Conservation (phyloP, 1,139 yeast species). For the Suhomyces maxii region DNA sequence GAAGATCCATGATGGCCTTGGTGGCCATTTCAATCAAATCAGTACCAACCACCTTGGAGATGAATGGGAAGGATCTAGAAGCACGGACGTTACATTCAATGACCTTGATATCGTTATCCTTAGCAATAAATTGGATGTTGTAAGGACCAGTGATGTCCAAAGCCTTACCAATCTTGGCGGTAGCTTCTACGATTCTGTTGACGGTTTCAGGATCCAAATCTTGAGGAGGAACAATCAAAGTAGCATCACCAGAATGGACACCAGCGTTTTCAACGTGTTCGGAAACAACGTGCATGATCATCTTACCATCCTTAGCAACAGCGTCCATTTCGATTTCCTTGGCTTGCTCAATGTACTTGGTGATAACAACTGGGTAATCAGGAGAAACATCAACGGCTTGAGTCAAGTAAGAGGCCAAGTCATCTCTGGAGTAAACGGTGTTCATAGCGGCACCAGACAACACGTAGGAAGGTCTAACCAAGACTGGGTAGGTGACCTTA, state of each 20-base stretch:
- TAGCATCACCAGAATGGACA: slow-evolving; percentile 99
- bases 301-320: slow-evolving; percentile 91
- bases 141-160: slow-evolving; percentile 97
- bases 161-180: slow-evolving; percentile 95
- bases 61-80: slow-evolving; percentile 97
- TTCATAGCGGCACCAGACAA: slow-evolving; percentile 99
- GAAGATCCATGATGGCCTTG: slow-evolving; percentile 89
- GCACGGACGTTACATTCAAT: slow-evolving; percentile 99
- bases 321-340: slow-evolving; percentile 99
- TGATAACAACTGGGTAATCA: slow-evolving; percentile 96
- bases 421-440: slow-evolving; percentile 88
- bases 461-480: slow-evolving; percentile 97
- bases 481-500: slow-evolving; percentile 88
- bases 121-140: slow-evolving; percentile 94
- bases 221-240: slow-evolving; percentile 95
- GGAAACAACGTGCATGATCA: slow-evolving; percentile 96
- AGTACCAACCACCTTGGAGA: slow-evolving; percentile 95
- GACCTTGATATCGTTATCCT: slow-evolving; percentile 90
- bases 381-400: slow-evolving; percentile 98
- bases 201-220: slow-evolving; percentile 92
- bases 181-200: slow-evolving; percentile 86
- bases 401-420: slow-evolving; percentile 80
- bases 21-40: slow-evolving; percentile 98
- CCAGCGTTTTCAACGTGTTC: slow-evolving; percentile 99
- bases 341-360: slow-evolving; percentile 96